Conservation (phyloP, 2,329 filamentous ascomycete species). For the Colletotrichum lindemuthianum region DNA sequence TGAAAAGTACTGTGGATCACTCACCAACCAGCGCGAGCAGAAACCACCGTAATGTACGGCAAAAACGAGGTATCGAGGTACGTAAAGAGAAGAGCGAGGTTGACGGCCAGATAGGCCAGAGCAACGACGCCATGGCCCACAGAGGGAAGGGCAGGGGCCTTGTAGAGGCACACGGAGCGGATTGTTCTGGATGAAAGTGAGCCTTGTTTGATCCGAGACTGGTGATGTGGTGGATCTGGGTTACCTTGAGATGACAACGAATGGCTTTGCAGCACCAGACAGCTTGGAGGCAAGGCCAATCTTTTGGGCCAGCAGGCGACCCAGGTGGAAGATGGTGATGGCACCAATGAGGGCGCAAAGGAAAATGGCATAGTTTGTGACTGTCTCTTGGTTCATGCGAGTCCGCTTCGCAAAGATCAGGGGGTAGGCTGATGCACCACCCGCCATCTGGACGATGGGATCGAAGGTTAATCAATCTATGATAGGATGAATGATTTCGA, state of each 20-base stretch:
- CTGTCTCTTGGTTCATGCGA: conserved; percentile 41
- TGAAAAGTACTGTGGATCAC: conserved; percentile 26
- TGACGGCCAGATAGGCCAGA: conserved; percentile 45
- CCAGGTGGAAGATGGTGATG: conserved; percentile 32
- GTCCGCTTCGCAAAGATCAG: conserved; percentile 32
- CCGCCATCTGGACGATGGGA: conserved; percentile 5
- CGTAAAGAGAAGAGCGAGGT: conserved; percentile 46
- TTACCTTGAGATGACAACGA: conserved; percentile 31
- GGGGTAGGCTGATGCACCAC: conserved; percentile 15
- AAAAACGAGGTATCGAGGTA: conserved; percentile 46
- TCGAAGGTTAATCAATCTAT: no score
- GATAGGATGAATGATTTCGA: neutral
- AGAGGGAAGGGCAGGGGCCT: conserved; percentile 32
- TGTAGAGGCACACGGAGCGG: conserved; percentile 5
- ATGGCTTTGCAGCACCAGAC: conserved; percentile 18
- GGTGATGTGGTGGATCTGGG: neutral
- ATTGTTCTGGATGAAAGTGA: conserved; percentile 15
- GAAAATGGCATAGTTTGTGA: conserved; percentile 38
- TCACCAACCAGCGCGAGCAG: conserved; percentile 51
- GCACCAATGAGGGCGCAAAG: conserved; percentile 19
- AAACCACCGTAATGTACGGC: conserved; percentile 46
- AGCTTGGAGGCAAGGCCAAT: conserved; percentile 16
- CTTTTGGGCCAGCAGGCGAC: conserved; percentile 26
- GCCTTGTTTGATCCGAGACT: no score
- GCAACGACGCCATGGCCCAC: conserved; percentile 45